Percentiles rank a stretch among this genome's conserved stretches.
phyloP scores from a whole-genome alignment of 441 rosid species.

The Arabidopsis lyrata region DNA sequence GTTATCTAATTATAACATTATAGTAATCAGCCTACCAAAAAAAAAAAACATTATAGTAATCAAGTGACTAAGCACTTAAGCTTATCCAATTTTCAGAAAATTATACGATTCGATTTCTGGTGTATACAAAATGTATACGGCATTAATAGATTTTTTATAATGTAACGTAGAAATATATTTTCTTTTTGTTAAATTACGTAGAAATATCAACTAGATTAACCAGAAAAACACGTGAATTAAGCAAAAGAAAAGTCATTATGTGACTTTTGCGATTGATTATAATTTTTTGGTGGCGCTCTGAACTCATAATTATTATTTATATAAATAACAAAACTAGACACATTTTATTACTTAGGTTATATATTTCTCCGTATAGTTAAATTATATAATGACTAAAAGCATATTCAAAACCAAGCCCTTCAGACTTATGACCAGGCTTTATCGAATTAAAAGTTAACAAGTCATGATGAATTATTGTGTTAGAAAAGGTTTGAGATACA shows the following conservation, averaged over 20 bases:
- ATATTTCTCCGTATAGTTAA: background rate
- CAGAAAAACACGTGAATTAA: background rate
- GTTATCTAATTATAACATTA: background rate
- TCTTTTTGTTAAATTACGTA: too few relatives aligned
- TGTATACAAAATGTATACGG: background rate
- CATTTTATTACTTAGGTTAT: background rate
- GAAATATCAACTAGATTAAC: background rate
- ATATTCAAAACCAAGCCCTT: background rate
- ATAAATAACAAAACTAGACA: background rate
- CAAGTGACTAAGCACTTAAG: background rate
- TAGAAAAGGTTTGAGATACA: background rate
- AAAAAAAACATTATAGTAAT: background rate
- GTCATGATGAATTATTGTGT: background rate
- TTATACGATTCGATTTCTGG: background rate
- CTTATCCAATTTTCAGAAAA: background rate
- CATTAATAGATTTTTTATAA: background rate
- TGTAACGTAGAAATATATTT: background rate
- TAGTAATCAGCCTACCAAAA: too few relatives aligned
- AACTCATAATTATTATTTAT: background rate
- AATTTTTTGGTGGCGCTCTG: background rate
- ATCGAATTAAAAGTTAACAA: background rate
- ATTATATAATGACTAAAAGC: background rate
- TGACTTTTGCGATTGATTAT: background rate
- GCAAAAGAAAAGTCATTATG: constrained; percentile 14
- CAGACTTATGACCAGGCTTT: background rate